Evolutionary conservation across 768 basidiomycete genomes (phyloP).

Genomic region (Boletellus sp.): DNA sequence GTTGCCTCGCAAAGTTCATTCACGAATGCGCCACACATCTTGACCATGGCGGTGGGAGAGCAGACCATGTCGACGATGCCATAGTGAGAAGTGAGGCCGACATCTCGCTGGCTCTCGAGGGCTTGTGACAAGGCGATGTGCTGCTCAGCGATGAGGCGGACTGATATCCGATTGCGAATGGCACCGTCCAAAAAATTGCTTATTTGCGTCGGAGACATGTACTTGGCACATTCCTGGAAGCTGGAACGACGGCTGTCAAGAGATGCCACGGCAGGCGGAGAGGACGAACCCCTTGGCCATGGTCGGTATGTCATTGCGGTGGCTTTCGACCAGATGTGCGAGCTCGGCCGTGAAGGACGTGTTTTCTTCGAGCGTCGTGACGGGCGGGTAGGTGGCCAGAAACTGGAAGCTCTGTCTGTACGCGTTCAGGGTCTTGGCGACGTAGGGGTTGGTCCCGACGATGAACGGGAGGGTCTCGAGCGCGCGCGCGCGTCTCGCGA

Average conservation of each 20-base stretch:
- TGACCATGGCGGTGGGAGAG: conserved; percentile 69
- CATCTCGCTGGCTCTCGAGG: conserved; percentile 39
- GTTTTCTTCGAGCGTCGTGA: conserved; percentile 69
- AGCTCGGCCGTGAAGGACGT: conserved; percentile 61
- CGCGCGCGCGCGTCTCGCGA: conserved; percentile 70
- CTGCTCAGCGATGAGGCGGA: conserved; percentile 87
- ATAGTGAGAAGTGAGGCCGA: conserved; percentile 40
- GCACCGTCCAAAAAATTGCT: conserved; percentile 78
- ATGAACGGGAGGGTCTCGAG: conserved; percentile 81
- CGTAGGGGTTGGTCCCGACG: conserved; percentile 84
- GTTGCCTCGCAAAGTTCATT: conserved; percentile 81
- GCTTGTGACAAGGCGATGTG: conserved; percentile 81
- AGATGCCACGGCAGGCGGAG: conserved; percentile 1
- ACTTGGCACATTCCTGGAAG: conserved; percentile 82
- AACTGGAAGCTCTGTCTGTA: conserved; percentile 69
- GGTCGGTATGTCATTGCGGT: conserved; percentile 85
- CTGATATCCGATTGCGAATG: conserved; percentile 82
- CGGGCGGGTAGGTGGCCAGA: conserved; percentile 62
- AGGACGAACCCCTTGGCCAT: conserved; percentile 77
- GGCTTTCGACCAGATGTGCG: conserved; percentile 67
- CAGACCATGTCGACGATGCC: conserved; percentile 75
- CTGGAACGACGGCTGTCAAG: conserved; percentile 34
- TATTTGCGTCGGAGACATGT: conserved; percentile 79
- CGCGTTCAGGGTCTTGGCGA: conserved; percentile 64
- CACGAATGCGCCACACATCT: conserved; percentile 81